phyloP scores from a whole-genome alignment of 2,329 filamentous ascomycete species.

The Colletotrichum incanum region DNA sequence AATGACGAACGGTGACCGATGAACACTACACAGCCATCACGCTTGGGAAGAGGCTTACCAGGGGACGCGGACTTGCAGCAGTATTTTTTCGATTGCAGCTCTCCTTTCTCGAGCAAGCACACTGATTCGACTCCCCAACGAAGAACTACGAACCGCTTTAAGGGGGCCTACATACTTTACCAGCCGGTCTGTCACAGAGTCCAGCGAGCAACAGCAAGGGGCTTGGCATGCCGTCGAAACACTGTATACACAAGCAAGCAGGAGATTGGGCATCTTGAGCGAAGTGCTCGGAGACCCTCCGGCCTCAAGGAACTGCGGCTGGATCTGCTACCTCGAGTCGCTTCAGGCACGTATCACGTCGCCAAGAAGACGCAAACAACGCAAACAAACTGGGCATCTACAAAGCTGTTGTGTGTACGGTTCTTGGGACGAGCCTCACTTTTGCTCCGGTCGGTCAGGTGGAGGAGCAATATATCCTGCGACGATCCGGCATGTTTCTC shows the following conservation, averaged over 20 bases:
- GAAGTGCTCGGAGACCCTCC: not conserved
- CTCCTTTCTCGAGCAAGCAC: not conserved
- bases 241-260: too few relatives aligned
- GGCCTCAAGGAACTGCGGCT: not conserved
- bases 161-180: too few relatives aligned
- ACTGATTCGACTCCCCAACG: not conserved
- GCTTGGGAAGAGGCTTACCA: not conserved
- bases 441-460: not conserved
- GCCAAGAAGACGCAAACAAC: not conserved
- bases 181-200: too few relatives aligned
- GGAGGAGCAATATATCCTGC: not conserved
- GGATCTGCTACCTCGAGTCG: too few relatives aligned
- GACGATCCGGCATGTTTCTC: too few relatives aligned
- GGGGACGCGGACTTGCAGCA: too few relatives aligned
- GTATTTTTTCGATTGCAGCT: not conserved
- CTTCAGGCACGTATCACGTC: too few relatives aligned
- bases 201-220: too few relatives aligned
- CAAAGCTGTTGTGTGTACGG: not conserved
- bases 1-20: not conserved
- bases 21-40: not conserved
- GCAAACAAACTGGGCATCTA: not conserved
- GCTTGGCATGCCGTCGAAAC: too few relatives aligned
- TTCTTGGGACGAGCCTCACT: not conserved
- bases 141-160: not conserved
- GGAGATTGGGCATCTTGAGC: too few relatives aligned